A percentile compares a stretch with the other conserved stretches of the same genome.
These are phyloP conservation scores for Salix suchowensis DNA, from an alignment of 345 rosid genomes.

Conservation along the genomic window DNA sequence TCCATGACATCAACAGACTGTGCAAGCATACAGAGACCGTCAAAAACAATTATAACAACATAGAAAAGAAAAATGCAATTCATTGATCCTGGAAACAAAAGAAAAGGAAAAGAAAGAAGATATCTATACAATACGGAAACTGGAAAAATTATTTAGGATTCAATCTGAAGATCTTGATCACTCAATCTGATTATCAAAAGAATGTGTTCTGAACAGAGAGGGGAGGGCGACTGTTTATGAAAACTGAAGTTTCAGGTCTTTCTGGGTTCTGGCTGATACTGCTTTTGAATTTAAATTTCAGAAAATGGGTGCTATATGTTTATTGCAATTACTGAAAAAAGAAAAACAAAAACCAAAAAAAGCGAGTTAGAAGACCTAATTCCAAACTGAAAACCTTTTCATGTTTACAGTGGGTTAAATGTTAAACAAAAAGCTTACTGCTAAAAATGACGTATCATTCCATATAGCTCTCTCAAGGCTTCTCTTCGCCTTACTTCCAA, in stretches of 20 bases:
- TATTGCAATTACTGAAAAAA: background rate
- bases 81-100: background rate
- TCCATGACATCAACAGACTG: slow-evolving; percentile 93
- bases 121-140: background rate
- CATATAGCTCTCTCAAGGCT: slow-evolving; percentile 92
- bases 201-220: background rate
- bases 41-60: background rate
- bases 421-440: slow-evolving; percentile 51
- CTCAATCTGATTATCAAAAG: background rate
- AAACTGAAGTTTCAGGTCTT: background rate
- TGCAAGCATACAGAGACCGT: background rate
- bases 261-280: background rate
- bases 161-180: background rate
- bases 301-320: background rate
- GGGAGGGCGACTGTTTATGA: background rate
- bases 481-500: slow-evolving; percentile 94
- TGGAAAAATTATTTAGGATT: background rate
- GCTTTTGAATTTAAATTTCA: background rate
- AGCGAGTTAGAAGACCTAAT: background rate
- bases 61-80: background rate
- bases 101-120: background rate
- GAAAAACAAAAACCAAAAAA: background rate
- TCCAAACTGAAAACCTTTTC: background rate
- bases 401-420: background rate
- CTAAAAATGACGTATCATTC: slow-evolving; percentile 89